phyloP scores from a whole-genome alignment of 768 basidiomycete genomes.

The Leccinum imitatum region DNA sequence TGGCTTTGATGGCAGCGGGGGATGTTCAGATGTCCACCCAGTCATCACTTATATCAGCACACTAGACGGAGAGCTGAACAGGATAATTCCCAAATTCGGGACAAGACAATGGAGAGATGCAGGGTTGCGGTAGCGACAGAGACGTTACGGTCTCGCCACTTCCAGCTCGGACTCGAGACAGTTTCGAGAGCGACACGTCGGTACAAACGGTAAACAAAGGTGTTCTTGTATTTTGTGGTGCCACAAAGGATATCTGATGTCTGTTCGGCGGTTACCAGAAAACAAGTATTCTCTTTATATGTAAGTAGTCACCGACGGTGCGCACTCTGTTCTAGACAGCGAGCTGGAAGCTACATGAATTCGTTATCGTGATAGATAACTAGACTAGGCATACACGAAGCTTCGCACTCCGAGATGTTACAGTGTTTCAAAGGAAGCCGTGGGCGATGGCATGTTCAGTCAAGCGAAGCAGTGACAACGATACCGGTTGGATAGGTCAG shows the following conservation, averaged over 20 bases:
- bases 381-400: slow-evolving; percentile 2
- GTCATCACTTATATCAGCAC: slow-evolving; percentile 26
- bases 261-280: neutral
- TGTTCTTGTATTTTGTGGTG: slow-evolving; percentile 21
- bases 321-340: neutral
- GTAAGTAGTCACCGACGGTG: neutral
- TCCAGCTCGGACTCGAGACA: neutral
- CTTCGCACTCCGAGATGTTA: neutral
- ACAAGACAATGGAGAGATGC: slow-evolving; percentile 20
- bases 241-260: neutral
- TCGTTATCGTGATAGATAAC: neutral
- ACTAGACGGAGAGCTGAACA: slow-evolving; percentile 5
- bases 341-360: neutral
- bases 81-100: slow-evolving; percentile 21
- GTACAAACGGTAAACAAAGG: slow-evolving; percentile 21
- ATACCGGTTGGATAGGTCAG: neutral
- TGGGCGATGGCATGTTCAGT: neutral
- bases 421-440: neutral
- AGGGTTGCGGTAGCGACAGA: slow-evolving; percentile 26
- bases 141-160: slow-evolving; percentile 2
- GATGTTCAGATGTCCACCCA: slow-evolving; percentile 1
- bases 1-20: slow-evolving; percentile 25
- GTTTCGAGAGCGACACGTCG: slow-evolving; percentile 4
- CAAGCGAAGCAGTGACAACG: neutral
- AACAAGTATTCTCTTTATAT: slow-evolving; percentile 7